Base-by-base conservation (phyloP, 2,329 filamentous ascomycete genomes). In the Aspergillus cejpii region DNA sequence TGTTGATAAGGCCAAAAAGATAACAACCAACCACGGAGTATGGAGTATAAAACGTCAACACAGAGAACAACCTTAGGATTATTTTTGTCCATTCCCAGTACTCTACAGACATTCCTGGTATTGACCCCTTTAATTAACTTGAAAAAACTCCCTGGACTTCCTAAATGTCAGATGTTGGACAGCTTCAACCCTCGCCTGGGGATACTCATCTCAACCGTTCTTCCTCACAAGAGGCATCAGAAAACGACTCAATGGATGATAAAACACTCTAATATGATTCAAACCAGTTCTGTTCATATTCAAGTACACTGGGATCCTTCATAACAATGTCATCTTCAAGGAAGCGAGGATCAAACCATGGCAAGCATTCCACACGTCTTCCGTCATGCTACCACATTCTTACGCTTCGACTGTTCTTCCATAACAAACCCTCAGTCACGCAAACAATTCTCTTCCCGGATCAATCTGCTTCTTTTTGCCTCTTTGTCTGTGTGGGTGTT, bases 381-480 rank as follows among this genome's bases (percentile, higher is more conserved):
- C 47, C 43, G 54, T 56, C 57, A 59, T 63, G 60, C 45, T 44
- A 37, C 51, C 44, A 54, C 62, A 65, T 65, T 65, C 62, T 53
- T 53, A 41, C 39, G 41, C 43, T 44, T 39, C 42, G 26, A 50
- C 31, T 38, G 47, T 36, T 41, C 50, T 49, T 46, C 50, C 57
- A 64, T 60, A 65, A 65, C 62, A 65, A 62, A 60, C 43, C 44
- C 50, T 48, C 44, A 33, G 37, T 40, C 8, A 8, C 23, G 8
- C 23, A 24, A 31, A 17, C 27, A 20, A 14, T 39, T 26, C 21
- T 37, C 41, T 28, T 38, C 39, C 37, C 38, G 40, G 39, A 40
- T 51, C 49, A 38, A 40, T 41, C 31, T 45, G 43, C 37, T 28
- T 40, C 23, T 44, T 39, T 24, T 44, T 41, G 36, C 41, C 41